Evolutionary conservation across 768 basidiomycete genomes (phyloP).

Genomic region (Mycena metata): DNA sequence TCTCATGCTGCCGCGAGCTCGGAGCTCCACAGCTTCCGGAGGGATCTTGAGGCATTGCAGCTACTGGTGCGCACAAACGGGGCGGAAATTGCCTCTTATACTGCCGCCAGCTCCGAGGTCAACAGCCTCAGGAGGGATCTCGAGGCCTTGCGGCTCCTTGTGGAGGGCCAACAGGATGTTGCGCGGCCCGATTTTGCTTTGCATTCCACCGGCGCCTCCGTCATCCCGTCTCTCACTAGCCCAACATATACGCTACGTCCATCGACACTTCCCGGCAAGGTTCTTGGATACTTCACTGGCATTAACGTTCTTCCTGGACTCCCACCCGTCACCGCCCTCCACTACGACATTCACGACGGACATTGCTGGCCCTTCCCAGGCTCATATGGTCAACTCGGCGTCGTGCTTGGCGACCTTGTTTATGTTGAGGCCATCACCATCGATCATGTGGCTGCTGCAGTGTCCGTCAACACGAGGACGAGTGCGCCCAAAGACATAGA

Average conservation of each 20-base stretch:
- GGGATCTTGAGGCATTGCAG: constrained; percentile 68
- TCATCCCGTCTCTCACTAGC: constrained; percentile 87
- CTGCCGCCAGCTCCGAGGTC: constrained; percentile 60
- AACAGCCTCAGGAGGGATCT: constrained; percentile 67
- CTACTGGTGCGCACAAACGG: too few species aligned
- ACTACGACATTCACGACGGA: constrained; percentile 85
- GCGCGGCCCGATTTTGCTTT: constrained; percentile 89
- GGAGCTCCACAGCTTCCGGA: constrained; percentile 62
- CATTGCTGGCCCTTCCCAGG: constrained; percentile 95
- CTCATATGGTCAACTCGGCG: constrained; percentile 82
- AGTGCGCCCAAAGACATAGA: constrained; percentile 90
- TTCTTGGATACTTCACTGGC: constrained; percentile 71
- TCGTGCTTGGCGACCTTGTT: constrained; percentile 81
- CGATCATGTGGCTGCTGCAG: constrained; percentile 88
- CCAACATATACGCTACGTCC: constrained; percentile 78
- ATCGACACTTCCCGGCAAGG: constrained; percentile 57
- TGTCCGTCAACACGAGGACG: constrained; percentile 80
- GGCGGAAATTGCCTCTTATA: constrained; percentile 61
- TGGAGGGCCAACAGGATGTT: constrained; percentile 54
- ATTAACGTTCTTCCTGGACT: constrained; percentile 76
- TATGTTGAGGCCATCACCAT: constrained; percentile 84
- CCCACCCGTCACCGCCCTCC: constrained; percentile 86
- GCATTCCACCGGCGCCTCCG: constrained; percentile 82
- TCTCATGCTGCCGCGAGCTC: constrained; percentile 59
- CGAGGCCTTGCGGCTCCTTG: constrained; percentile 63